Evolutionary conservation across 129 eudicot genomes (phyloP), one percentile per base, ranked within the genome.

Genomic region (Calendula officinalis): DNA sequence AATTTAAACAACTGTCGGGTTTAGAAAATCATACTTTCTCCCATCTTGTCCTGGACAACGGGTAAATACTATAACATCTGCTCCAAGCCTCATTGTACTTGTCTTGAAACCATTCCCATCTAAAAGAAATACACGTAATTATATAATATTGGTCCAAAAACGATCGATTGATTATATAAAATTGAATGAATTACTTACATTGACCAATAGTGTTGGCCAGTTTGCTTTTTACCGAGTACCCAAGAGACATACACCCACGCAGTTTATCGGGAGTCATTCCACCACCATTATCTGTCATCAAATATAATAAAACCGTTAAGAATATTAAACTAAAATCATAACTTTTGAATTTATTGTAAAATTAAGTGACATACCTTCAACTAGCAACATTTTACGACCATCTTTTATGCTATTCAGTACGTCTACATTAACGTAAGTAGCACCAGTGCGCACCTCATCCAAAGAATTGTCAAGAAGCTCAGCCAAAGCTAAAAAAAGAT

Each of bases 31-130:
- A 39, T 64, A 82, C 95, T 81, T 75, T 62, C 40, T 40, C 33
- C 82, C 86, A 56, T 79, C 70, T 10, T 66, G 68, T 6, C 83
- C 89, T 8, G 60, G 75, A 51, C 88, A 73, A 56, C 92, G 84
- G 2, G 92, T 71, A 52, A 84, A 88, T 54, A 88, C 96, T 45
- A 88, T 77, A 39, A 82, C 92, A 84, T 88, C 96, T 10, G 83
- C 96, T 15, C 96, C 96, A 56, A 88, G 84, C 83, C 96, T 84
- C 92, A 88, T 84, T 2, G 92, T 88, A 75, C 96, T 88, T 22
- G 92, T 82, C 77, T 88, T 84, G 14, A 88, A 88, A 56, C 96
- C 89, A 67, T 88, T 88, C 60, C 96, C 96, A 77, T 88, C 95
- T 86, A 67, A 22, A 56, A 48, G 9, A 69, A 45, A 69, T 16